These are phyloP conservation scores for Solanum hybrid DNA, from an alignment of 305 asterid genomes.

Conservation along the genomic window DNA sequence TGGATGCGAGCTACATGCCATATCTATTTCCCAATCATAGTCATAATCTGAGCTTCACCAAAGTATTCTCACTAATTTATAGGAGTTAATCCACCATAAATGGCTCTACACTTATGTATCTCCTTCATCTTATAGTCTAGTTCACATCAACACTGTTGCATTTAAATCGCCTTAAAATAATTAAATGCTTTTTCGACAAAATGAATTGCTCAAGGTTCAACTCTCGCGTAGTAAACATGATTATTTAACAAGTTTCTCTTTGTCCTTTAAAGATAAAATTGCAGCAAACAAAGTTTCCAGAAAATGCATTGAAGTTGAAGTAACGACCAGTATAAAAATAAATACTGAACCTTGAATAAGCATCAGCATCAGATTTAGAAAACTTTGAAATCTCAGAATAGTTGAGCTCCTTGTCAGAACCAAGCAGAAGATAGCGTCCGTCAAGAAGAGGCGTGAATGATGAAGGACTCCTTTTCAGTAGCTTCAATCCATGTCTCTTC, in stretches of 20 bases:
- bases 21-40: background rate
- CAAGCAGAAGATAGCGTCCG: slow-evolving; percentile 85
- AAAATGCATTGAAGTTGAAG: background rate
- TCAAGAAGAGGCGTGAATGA: slow-evolving; percentile 88
- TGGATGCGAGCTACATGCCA: background rate
- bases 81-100: background rate
- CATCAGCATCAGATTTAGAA: slow-evolving; percentile 68
- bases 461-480: slow-evolving; percentile 76
- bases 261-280: no score
- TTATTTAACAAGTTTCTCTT: background rate
- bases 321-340: background rate
- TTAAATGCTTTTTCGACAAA: background rate
- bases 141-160: background rate
- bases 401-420: slow-evolving; percentile 59
- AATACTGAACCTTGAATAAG: slow-evolving; percentile 56
- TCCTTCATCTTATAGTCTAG: background rate
- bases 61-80: background rate
- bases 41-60: background rate
- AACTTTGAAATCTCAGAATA: slow-evolving; percentile 79
- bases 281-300: background rate
- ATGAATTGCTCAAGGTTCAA: background rate
- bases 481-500: slow-evolving; percentile 72
- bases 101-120: background rate
- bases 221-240: background rate
- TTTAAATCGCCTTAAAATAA: background rate